phyloP scores from a whole-genome alignment of 2,329 filamentous ascomycete genomes.

The Cladosporium velox region DNA sequence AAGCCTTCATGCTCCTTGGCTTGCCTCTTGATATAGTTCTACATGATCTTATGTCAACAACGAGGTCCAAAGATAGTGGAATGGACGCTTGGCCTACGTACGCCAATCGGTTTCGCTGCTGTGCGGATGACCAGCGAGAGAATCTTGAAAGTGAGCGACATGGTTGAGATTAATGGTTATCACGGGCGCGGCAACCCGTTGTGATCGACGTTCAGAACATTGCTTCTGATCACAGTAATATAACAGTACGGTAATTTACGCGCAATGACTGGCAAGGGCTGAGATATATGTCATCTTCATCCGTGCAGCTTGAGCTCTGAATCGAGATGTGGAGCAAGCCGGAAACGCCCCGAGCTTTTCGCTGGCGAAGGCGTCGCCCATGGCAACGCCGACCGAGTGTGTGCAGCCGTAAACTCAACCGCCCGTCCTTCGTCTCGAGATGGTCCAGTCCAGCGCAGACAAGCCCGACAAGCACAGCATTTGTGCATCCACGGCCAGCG shows the following conservation, averaged over 20 bases:
- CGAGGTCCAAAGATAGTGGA: constrained; percentile 10
- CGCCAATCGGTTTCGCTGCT: constrained; percentile 67
- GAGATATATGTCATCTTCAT: constrained; percentile 11
- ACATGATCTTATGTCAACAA: constrained; percentile 21
- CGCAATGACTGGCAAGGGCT: background rate
- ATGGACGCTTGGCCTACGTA: constrained; percentile 41
- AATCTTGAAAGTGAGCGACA: constrained; percentile 68
- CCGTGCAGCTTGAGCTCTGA: background rate
- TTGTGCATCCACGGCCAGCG: constrained; percentile 17
- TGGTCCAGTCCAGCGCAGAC: constrained; percentile 17
- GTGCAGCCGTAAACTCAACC: constrained; percentile 15
- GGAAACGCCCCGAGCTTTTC: constrained; percentile 16
- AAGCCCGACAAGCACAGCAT: constrained; percentile 11
- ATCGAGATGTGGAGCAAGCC: background rate
- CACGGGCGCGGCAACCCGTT: constrained; percentile 21
- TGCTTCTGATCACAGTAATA: background rate
- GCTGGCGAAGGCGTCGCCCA: background rate
- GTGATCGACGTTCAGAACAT: constrained; percentile 22
- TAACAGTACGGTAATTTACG: background rate
- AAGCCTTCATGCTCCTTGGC: constrained; percentile 70
- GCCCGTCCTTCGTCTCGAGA: background rate
- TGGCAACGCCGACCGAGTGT: constrained; percentile 5
- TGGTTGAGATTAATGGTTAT: constrained; percentile 34
- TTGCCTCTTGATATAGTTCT: constrained; percentile 69
- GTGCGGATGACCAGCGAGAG: constrained; percentile 66